phyloP scores from a whole-genome alignment of 805 yeast genomes.

The Suhomyces kilbournensis region DNA sequence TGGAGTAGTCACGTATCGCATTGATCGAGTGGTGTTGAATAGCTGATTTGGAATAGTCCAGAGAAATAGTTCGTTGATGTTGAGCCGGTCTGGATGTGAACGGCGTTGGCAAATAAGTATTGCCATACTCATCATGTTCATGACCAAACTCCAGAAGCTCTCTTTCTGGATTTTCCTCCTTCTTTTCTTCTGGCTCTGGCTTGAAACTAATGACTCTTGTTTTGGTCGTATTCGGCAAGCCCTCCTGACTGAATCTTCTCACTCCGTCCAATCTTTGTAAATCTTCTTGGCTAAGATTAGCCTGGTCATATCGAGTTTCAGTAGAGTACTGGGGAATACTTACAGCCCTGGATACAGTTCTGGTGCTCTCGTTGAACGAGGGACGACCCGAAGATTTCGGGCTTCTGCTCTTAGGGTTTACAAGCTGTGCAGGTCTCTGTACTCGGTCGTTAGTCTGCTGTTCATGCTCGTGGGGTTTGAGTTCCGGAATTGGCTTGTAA shows the following conservation, averaged over 20 bases:
- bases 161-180: neutral
- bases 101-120: neutral
- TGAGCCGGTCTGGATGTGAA: neutral
- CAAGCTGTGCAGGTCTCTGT: neutral
- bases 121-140: neutral
- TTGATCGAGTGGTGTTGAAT: neutral
- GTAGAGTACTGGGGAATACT: conserved; percentile 3
- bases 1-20: neutral
- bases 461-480: conserved; percentile 6
- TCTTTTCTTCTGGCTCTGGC: neutral
- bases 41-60: neutral
- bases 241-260: neutral
- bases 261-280: neutral
- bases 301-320: neutral
- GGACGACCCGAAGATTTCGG: neutral
- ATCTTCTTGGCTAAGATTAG: neutral
- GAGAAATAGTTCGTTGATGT: neutral
- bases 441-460: neutral
- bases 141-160: neutral
- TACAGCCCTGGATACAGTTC: neutral
- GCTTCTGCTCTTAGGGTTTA: neutral
- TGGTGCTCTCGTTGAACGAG: neutral
- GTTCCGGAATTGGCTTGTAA: conserved; percentile 24
- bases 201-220: neutral
- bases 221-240: neutral